Percentiles rank a stretch among this genome's conserved stretches.
Conservation (phyloP, 1,139 yeast species). For the Diutina siamensis region DNA sequence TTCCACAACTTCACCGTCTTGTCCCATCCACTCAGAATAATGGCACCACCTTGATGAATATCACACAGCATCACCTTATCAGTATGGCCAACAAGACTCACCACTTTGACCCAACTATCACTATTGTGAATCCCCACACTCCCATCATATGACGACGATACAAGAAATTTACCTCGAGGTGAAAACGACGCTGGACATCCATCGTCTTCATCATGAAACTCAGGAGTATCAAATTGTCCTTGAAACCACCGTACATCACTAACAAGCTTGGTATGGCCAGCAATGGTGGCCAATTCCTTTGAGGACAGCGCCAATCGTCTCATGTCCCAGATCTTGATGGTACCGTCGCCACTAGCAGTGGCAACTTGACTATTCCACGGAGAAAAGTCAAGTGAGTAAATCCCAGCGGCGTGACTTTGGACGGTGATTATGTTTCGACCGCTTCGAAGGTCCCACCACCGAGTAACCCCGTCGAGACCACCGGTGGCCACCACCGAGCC, state of each 20-base stretch:
- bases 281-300: conserved; percentile 39
- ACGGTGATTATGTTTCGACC: conserved; percentile 56
- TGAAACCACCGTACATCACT: conserved; percentile 51
- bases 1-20: conserved; percentile 19
- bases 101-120: conserved; percentile 59
- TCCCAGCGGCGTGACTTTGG: conserved; percentile 60
- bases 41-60: conserved; percentile 27
- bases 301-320: conserved; percentile 28
- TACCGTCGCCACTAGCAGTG: conserved; percentile 78
- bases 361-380: conserved; percentile 67
- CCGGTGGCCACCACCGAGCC: conserved; percentile 71
- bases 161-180: conserved; percentile 36
- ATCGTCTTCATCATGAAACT: conserved; percentile 22
- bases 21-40: conserved; percentile 80
- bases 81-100: conserved; percentile 46
- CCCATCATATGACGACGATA: conserved; percentile 65
- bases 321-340: conserved; percentile 79
- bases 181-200: conserved; percentile 14
- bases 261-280: conserved; percentile 69
- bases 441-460: conserved; percentile 79
- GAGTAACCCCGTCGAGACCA: conserved; percentile 65
- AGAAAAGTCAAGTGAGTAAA: conserved; percentile 66
- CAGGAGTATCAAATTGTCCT: conserved; percentile 8
- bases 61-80: conserved; percentile 73
- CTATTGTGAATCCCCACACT: conserved; percentile 51